Conservation (phyloP, 2,329 filamentous ascomycete species). For the Aureobasidium sp. region DNA sequence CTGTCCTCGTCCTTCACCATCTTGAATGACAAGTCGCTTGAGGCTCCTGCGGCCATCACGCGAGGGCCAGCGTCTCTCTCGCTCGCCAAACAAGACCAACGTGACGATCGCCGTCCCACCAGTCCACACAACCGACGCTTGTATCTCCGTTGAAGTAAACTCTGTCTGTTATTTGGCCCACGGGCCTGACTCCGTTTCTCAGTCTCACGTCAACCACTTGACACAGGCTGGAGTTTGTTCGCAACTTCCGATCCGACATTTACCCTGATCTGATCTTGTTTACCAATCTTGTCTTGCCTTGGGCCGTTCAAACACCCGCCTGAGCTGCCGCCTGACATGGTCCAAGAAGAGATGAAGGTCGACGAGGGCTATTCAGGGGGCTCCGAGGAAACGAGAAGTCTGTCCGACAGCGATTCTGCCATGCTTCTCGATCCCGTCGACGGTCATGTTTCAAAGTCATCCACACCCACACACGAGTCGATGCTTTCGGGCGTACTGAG, state of each 20-base stretch:
- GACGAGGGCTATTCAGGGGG: slow-evolving; percentile 72
- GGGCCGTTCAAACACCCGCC: not conserved
- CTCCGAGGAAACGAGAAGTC: slow-evolving; percentile 56
- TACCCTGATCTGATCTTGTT: slow-evolving; percentile 6
- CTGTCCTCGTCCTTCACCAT: not conserved
- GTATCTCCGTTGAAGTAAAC: not conserved
- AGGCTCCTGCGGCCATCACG: slow-evolving; percentile 4
- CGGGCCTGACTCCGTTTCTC: slow-evolving; percentile 2
- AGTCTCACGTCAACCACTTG: not conserved
- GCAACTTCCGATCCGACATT: slow-evolving; percentile 10
- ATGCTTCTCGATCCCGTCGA: slow-evolving; percentile 32
- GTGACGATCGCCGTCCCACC: slow-evolving; percentile 9
- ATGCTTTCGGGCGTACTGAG: slow-evolving; percentile 9
- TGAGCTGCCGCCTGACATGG: slow-evolving; percentile 1
- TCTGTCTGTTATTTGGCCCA: slow-evolving; percentile 10
- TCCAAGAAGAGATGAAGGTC: slow-evolving; percentile 34
- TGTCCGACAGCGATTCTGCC: slow-evolving; percentile 36
- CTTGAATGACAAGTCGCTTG: not conserved
- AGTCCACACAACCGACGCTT: slow-evolving; percentile 1
- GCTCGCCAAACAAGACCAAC: not conserved
- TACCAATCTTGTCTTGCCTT: slow-evolving; percentile 7
- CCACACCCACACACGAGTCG: slow-evolving; percentile 6
- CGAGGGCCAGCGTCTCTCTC: slow-evolving; percentile 2
- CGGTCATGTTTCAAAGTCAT: slow-evolving; percentile 18
- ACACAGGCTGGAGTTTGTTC: not conserved